These are phyloP conservation scores for Hyaloscypha variabilis DNA, from an alignment of 495 filamentous ascomycete genomes.

Conservation along the genomic window DNA sequence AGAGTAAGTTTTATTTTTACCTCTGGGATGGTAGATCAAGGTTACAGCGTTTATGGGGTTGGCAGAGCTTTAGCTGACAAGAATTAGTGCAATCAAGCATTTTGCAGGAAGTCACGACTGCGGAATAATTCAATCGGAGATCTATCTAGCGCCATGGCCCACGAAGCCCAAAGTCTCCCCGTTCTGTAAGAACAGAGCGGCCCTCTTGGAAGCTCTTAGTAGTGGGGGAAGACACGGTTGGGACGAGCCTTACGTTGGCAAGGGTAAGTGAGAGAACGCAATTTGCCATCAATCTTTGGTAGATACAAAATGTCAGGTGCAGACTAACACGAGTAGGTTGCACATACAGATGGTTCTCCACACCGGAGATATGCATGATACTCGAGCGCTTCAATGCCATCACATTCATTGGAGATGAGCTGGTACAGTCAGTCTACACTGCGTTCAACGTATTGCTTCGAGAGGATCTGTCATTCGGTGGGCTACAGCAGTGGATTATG, in stretches of 20 bases:
- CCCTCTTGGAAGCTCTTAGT: conserved; percentile 47
- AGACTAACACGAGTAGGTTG: conserved; percentile 37
- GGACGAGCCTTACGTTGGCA: conserved; percentile 44
- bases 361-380: conserved; percentile 50
- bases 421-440: conserved; percentile 45
- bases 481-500: conserved; percentile 46
- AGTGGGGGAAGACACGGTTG: conserved; percentile 50
- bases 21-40: too few relatives aligned
- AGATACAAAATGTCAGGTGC: neutral
- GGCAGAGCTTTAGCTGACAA: too few relatives aligned
- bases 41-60: too few relatives aligned
- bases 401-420: conserved; percentile 49
- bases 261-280: conserved; percentile 33
- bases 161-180: conserved; percentile 10
- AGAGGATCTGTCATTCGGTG: conserved; percentile 44
- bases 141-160: conserved; percentile 41
- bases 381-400: conserved; percentile 49
- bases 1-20: conserved; percentile 13
- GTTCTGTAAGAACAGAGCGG: conserved; percentile 22
- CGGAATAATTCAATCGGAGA: conserved; percentile 42
- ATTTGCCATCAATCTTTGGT: neutral
- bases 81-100: conserved; percentile 43
- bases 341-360: conserved; percentile 50
- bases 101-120: conserved; percentile 50
- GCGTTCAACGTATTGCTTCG: conserved; percentile 53